Conservation (phyloP, 768 basidiomycete genomes). For the Fomitopsis serialis region DNA sequence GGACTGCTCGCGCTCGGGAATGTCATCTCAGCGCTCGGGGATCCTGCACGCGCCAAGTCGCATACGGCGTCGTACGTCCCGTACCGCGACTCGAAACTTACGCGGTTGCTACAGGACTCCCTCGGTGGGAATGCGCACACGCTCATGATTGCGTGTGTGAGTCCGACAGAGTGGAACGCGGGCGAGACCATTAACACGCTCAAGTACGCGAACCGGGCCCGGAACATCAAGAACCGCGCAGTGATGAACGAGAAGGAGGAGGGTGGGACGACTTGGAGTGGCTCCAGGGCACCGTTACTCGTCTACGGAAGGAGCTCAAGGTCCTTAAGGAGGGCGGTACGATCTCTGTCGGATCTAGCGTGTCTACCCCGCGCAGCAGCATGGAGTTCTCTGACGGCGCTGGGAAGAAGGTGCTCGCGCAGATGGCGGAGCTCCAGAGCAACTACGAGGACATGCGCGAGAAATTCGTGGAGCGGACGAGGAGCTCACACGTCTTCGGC, state of each 20-base stretch:
- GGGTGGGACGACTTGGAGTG: conserved; percentile 99
- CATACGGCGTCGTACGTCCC: conserved; percentile 87
- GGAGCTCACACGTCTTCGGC: conserved; percentile 74
- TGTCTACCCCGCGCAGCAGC: background rate
- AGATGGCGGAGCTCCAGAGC: conserved; percentile 79
- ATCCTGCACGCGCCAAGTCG: conserved; percentile 82
- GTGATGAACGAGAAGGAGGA: conserved; percentile 92
- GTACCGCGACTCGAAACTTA: conserved; percentile 98
- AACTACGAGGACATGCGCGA: conserved; percentile 81
- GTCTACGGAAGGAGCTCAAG: conserved; percentile 85
- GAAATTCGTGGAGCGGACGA: conserved; percentile 88
- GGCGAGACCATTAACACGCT: conserved; percentile 92
- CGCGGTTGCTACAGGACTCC: conserved; percentile 92
- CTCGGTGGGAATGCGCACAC: conserved; percentile 97
- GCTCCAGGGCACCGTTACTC: conserved; percentile 81
- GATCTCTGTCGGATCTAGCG: conserved; percentile 10
- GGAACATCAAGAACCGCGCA: conserved; percentile 95
- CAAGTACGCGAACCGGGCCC: conserved; percentile 95
- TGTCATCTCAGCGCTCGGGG: conserved; percentile 96
- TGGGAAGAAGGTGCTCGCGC: conserved; percentile 70
- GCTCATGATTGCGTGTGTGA: conserved; percentile 98
- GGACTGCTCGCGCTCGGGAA: conserved; percentile 95
- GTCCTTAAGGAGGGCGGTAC: conserved; percentile 63
- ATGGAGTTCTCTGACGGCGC: conserved; percentile 47
- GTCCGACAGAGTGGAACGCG: conserved; percentile 92